Evolutionary conservation across 306 rosid genomes (phyloP).

Genomic region (Fragaria nilgerrensis): DNA sequence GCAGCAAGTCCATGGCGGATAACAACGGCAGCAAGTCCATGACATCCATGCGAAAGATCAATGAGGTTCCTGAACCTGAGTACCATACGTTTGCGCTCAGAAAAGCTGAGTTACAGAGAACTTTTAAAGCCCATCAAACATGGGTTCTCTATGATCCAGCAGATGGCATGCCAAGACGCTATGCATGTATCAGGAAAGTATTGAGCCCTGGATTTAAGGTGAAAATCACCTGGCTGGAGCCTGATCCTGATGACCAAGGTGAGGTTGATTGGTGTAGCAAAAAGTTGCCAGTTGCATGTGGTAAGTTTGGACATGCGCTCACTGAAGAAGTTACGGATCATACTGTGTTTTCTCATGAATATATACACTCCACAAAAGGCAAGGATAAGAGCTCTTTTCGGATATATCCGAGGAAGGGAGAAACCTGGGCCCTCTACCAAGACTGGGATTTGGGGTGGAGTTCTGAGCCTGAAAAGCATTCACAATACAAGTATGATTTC

Average conservation of each 20-base stretch:
- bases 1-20: slow-evolving; percentile 24
- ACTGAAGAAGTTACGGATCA: slow-evolving; percentile 33
- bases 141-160: slow-evolving; percentile 75
- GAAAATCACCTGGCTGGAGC: slow-evolving; percentile 71
- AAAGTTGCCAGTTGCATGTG: slow-evolving; percentile 69
- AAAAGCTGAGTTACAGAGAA: slow-evolving; percentile 38
- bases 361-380: slow-evolving; percentile 43
- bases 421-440: slow-evolving; percentile 88
- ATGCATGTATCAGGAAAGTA: slow-evolving; percentile 67
- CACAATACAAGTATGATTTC: slow-evolving; percentile 41
- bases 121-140: slow-evolving; percentile 54
- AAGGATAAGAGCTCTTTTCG: slow-evolving; percentile 29
- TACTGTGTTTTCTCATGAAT: slow-evolving; percentile 72
- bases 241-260: slow-evolving; percentile 43
- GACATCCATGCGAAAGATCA: slow-evolving; percentile 23
- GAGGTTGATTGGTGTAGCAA: slow-evolving; percentile 57
- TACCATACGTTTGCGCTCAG: slow-evolving; percentile 56
- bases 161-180: slow-evolving; percentile 85
- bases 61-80: slow-evolving; percentile 59
- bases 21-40: slow-evolving; percentile 21
- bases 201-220: slow-evolving; percentile 56
- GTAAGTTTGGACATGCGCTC: slow-evolving; percentile 47
- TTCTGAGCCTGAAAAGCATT: slow-evolving; percentile 51
- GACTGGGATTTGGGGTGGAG: slow-evolving; percentile 81
- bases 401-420: slow-evolving; percentile 76